Base-by-base conservation (phyloP, 495 filamentous ascomycete species). In the Xylaria bambusicola region DNA sequence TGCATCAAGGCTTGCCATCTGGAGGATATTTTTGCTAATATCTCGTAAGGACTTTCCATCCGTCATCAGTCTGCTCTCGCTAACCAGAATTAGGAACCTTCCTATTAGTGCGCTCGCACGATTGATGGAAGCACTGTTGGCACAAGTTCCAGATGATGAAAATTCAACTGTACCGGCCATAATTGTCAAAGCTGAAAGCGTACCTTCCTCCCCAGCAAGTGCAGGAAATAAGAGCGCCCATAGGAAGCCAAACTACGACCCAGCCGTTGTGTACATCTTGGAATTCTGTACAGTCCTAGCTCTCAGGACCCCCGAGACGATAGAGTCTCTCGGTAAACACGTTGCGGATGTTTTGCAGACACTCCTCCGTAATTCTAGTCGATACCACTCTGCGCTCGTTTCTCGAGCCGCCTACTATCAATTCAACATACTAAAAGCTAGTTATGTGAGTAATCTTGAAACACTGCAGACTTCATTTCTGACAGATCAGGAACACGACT, bases 1-100 rank as follows among this genome's bases (percentile, higher is more conserved):
- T 98, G 93, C 62, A 85, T 99, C 36, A 92, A 92, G 58, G 86
- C 89, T 29, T 98, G 95, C 72, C 86, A 87, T 55, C 87, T 97
- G 59, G 85, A 87, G 35, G 88, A 89, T 57, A 86, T 98, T 23
- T 85, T 97, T 63, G 79, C 83, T 10, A 96, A 97, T 66, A 86
- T 97, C 60, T 86, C 88, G 89, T 93, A 75, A 78, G 86, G 78
- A 31, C 4, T 12, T 6, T 23, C 29, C 6, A 13, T 41, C 15
- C 35, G 0, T 33, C 20, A 26, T 33, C 5, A 29, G 48, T 26
- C 36, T 27, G 33, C 21, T 61, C 20, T 17, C 47, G 26, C 47
- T 57, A 41, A 64, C 56, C 54, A 33, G 33, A 31, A 44, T 3
- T 38, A 93, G 90, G 56, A 80, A 84, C 36, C 85, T 98, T 44